phyloP scores from a whole-genome alignment of 306 rosid species.

The Elaeagnus macrophylla region DNA sequence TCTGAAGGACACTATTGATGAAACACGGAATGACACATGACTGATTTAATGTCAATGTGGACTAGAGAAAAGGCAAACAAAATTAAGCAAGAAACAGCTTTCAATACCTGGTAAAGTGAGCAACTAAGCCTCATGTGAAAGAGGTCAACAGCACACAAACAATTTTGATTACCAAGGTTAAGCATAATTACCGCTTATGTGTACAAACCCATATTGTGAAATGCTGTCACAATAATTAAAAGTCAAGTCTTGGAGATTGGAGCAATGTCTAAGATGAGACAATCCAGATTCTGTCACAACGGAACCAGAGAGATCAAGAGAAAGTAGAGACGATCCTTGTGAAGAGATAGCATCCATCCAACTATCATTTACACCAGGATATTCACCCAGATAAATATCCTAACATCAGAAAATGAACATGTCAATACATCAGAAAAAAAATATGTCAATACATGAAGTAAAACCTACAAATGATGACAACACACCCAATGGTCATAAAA shows the following conservation, averaged over 20 bases:
- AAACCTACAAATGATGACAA: too few relatives aligned
- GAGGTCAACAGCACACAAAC: not conserved
- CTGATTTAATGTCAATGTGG: not conserved
- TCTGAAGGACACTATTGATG: too few relatives aligned
- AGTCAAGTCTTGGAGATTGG: constrained; percentile 41
- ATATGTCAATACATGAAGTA: too few relatives aligned
- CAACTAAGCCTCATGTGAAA: not conserved
- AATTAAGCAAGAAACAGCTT: not conserved
- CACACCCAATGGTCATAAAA: too few relatives aligned
- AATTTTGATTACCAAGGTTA: not conserved
- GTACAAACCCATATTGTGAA: constrained; percentile 50
- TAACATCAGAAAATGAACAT: constrained; percentile 16
- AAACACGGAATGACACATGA: too few relatives aligned
- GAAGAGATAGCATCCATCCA: constrained; percentile 65
- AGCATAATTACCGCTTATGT: constrained; percentile 40
- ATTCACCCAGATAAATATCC: constrained; percentile 57
- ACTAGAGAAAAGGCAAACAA: not conserved
- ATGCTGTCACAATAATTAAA: constrained; percentile 50
- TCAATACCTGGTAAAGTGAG: not conserved
- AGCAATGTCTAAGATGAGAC: constrained; percentile 41
- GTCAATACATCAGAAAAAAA: too few relatives aligned
- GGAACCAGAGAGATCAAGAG: constrained; percentile 58
- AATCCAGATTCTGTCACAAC: constrained; percentile 49
- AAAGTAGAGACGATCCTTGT: constrained; percentile 50
- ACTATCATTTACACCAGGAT: constrained; percentile 46